Evolutionary conservation across 192 early-diverging fungal species (phyloP), one percentile per base, ranked within the genome.

Genomic region (Borealophlyctis nickersoniae): DNA sequence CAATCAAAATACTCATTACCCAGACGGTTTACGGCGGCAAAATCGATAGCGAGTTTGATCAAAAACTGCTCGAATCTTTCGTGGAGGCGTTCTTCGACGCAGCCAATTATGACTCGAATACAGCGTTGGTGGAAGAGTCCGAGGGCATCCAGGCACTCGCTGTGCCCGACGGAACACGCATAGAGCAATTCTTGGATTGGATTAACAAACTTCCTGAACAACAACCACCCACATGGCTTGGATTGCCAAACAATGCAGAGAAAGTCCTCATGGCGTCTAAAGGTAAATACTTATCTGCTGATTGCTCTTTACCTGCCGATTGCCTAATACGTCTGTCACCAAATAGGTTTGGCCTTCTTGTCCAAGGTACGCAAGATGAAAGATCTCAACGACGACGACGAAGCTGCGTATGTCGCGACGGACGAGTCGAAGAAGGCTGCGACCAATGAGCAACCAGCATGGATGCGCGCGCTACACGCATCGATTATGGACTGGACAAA

Each of bases 221-320:
- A 64, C 91, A 98, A 74, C 94, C 98, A 24, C 97, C 97, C 16
- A 87, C 90, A 3, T 99, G 98, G 98, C 79, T 99, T 35, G 94
- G 98, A 7, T 82, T 99, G 53, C 95, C 95, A 24, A 65, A 81
- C 3, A 94, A 93, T 65, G 94, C 98, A 14, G 98, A 99, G 73
- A 88, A 84, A 53, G 86, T 98, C 45, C 77, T 98, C 32, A 82
- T 92, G 59, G 86, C 88, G 26, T 79, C 82, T 32, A 91, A 92
- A 74, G 93, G 92, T 88, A 72, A 1, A 60, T 62, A 54, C 57
- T 0, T n/a, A 4, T 30, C 4, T 52, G 7, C 35, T n/a, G n/a
- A 45, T 45, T 19, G 39, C 39, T 45, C 39, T 45, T 7, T 7
- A 45, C 7, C 7, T 7, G 9, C 9, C 19, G 7, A 45, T 7